Evolutionary conservation across 208 protist species (phyloP), one percentile per base, ranked within the genome.

Genomic region (Leishmania lainsoni): DNA sequence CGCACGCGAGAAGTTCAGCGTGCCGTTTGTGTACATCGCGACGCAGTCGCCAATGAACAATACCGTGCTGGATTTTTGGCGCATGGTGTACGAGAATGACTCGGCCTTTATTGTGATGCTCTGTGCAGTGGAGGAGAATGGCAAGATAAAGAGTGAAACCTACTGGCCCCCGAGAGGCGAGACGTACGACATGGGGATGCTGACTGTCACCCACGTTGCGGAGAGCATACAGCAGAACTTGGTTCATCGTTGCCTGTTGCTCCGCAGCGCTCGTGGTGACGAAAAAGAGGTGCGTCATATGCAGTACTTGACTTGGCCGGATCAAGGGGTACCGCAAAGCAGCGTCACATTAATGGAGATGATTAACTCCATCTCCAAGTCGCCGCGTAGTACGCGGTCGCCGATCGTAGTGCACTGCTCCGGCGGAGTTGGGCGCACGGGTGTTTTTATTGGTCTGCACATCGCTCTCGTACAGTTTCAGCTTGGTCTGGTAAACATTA

Each of bases 11-110:
- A 75, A 90, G 20, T 89, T 95, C 52, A 86, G 69, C 22, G 87
- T 97, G 12, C 93, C 93, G 48, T 95, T 95, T 85, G 87, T 92
- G n/a, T 98, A 98, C 85, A 98, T 98, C 77, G 92, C 93, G 17
- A 93, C 93, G 39, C 96, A 98, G 81, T 91, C 91, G n/a, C 96
- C 96, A 12, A 83, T 98, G 86, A 68, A 84, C 42, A 90, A 96
- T 80, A 97, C 92, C 0, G 79, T 96, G 49, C 66, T 91, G 17
- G 94, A 97, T 82, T 98, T 98, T 86, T 98, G 96, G 96, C 80
- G 93, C 63, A 97, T 98, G 93, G 81, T 97, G 8, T 95, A 91
- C 83, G 92, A 98, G 71, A 89, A 95, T 80, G 84, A 94, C 65
- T 81, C 87, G 32, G 76, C 74, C 42, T 95, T 96, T 56, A 91